These are phyloP conservation scores for Crassisporium funariophilum DNA, from an alignment of 768 basidiomycete species.

Conservation along the genomic window DNA sequence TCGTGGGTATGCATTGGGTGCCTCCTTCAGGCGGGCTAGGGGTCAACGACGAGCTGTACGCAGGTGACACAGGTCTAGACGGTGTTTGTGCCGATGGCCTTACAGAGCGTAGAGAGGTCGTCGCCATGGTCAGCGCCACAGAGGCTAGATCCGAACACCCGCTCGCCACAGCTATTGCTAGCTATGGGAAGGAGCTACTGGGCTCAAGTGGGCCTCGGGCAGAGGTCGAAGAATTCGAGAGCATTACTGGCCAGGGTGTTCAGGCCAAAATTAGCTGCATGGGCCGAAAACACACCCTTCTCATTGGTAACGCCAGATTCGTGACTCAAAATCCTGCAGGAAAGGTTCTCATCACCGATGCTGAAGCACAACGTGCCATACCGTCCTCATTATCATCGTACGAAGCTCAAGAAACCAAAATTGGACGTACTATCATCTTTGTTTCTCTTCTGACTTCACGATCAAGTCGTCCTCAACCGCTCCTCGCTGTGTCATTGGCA, in stretches of 20 bases:
- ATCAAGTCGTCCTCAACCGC: slow-evolving; percentile 47
- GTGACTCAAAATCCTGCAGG: slow-evolving; percentile 55
- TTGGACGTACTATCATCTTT: slow-evolving; percentile 86
- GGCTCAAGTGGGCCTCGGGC: slow-evolving; percentile 50
- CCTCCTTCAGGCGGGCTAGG: slow-evolving; percentile 11
- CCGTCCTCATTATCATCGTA: slow-evolving; percentile 65
- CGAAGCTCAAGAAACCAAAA: slow-evolving; percentile 65
- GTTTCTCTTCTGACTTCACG: slow-evolving; percentile 58
- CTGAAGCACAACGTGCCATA: slow-evolving; percentile 37
- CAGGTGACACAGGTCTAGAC: slow-evolving; percentile 44
- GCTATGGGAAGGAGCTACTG: slow-evolving; percentile 72
- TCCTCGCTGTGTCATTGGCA: slow-evolving; percentile 82
- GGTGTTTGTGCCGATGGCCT: slow-evolving; percentile 61
- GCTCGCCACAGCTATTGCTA: slow-evolving; percentile 89
- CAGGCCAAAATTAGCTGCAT: slow-evolving; percentile 63
- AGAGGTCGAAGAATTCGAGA: slow-evolving; percentile 75
- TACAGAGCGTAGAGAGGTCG: slow-evolving; percentile 58
- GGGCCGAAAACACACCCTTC: slow-evolving; percentile 56
- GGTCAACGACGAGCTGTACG: slow-evolving; percentile 41
- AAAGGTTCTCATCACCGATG: slow-evolving; percentile 18
- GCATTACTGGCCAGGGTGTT: slow-evolving; percentile 87
- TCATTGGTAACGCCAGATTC: slow-evolving; percentile 79
- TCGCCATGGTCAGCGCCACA: slow-evolving; percentile 83
- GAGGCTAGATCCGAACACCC: slow-evolving; percentile 96
- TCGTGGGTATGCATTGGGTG: slow-evolving; percentile 77